Evolutionary conservation across 108 stramenopile genomes (phyloP), one percentile per base, ranked within the genome.

Genomic region (Mayamaea pseudoterrestris): DNA sequence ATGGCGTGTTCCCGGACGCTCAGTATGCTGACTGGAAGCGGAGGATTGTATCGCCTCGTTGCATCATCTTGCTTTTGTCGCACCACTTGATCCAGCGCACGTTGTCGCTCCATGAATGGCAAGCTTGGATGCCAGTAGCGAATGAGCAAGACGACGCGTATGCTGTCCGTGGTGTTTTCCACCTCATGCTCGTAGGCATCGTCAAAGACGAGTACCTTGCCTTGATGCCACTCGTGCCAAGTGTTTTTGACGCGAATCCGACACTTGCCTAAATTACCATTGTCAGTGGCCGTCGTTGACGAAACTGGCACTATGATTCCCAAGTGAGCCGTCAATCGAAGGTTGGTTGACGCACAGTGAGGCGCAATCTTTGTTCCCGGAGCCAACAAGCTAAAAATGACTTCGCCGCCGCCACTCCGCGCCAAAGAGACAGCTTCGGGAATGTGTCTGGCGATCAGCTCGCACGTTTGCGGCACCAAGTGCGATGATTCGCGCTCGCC

Each of bases 161-260:
- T 53, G 35, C 76, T 47, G 37, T 51, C 47, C 1, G 73, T 68
- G 50, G 76, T 67, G 55, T 84, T 84, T 27, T 60, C 30, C 23
- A 84, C 82, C 45, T 84, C 83, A 57, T 90, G 87, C 46, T 90
- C 80, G 57, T 64, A 82, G 1, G 82, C 82, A 58, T 90, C 87
- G 44, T 90, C 87, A 71, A 90, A 84, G 2, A 90, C 50, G 18
- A 90, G 20, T 11, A 79, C 45, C 51, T 73, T 65, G n/a, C 87
- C 87, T 8, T 51, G 53, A 36, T 69, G 30, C 82, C 81, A 89
- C 17, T 39, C 39, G 40, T 67, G 30, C 87, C 81, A 88, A 11
- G 63, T 25, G 36, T 55, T 35, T 16, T 57, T 68, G n/a, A 88
- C 74, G 32, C 86, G 73, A 42, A 83, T 83, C 8, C 41, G 52